Evolutionary conservation across 2,329 filamentous ascomycete genomes (phyloP).

Genomic region (Cordyceps cateniannulata): DNA sequence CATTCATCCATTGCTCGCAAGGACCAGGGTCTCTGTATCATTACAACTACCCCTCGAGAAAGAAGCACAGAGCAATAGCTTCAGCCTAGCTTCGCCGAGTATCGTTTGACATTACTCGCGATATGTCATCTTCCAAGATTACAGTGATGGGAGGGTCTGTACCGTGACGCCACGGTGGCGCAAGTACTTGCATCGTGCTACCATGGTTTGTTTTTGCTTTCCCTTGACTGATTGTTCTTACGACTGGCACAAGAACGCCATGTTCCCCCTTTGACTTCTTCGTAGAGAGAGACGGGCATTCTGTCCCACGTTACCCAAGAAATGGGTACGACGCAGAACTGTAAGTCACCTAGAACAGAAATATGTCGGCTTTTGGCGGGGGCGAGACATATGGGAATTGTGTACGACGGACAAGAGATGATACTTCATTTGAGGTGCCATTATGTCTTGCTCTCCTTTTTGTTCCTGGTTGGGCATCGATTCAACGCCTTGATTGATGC

Average conservation of each 20-base stretch:
- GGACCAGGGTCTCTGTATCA: not conserved
- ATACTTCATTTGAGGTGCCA: not conserved
- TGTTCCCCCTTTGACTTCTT: not conserved
- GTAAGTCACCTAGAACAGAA: not conserved
- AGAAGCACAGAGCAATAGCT: not conserved
- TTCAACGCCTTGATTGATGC: not conserved
- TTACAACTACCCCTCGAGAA: not conserved
- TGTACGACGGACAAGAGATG: not conserved
- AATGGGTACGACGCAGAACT: not conserved
- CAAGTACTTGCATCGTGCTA: not conserved
- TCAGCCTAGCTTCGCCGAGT: not conserved
- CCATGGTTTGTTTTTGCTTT: not conserved
- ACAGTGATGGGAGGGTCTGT: not conserved
- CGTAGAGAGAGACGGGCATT: not conserved
- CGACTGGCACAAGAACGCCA: not conserved
- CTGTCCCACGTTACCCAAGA: not conserved
- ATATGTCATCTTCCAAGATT: not conserved
- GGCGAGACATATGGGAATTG: not conserved
- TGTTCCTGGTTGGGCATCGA: not conserved
- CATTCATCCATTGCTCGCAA: not conserved
- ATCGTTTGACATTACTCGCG: not conserved
- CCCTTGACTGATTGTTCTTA: not conserved
- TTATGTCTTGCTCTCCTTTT: not conserved
- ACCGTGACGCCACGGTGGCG: not conserved
- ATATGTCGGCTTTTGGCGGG: not conserved